A percentile compares a stretch with the other conserved stretches of the same genome.
Conservation (phyloP, 768 basidiomycete genomes). For the Auriculariales sp. region DNA sequence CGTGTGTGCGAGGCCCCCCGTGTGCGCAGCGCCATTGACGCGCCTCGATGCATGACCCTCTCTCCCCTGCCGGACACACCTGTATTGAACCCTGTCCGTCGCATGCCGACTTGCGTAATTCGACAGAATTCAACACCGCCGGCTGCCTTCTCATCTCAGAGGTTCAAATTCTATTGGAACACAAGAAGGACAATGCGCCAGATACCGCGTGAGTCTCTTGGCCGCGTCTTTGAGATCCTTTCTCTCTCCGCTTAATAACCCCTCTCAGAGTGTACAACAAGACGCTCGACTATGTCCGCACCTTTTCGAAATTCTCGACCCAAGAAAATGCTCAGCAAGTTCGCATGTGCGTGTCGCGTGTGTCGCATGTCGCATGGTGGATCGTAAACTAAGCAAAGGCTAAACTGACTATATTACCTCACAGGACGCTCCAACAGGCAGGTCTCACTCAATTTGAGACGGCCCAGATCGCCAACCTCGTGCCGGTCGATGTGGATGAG, state of each 20-base stretch:
- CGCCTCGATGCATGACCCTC: not conserved
- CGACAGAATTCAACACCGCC: conserved; percentile 86
- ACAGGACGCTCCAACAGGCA: conserved; percentile 65
- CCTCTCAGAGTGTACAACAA: conserved; percentile 73
- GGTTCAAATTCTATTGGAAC: conserved; percentile 80
- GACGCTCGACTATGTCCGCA: conserved; percentile 82
- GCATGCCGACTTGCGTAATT: too few species aligned
- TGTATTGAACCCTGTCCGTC: not conserved
- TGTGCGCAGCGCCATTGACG: not conserved
- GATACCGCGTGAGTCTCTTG: conserved; percentile 56
- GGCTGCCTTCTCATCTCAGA: conserved; percentile 86
- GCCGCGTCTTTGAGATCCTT: not conserved
- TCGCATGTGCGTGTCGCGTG: conserved; percentile 50
- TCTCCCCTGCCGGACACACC: conserved; percentile 1
- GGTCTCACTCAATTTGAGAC: conserved; percentile 81
- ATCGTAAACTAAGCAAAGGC: not conserved
- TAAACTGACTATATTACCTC: not conserved
- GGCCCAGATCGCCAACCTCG: conserved; percentile 83
- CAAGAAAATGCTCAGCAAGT: conserved; percentile 74
- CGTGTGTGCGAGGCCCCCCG: conserved; percentile 2
- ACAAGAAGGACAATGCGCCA: conserved; percentile 63
- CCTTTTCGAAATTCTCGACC: conserved; percentile 80
- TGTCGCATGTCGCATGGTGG: too few species aligned
- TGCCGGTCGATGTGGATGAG: conserved; percentile 78
- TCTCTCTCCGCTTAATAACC: too few species aligned